Percentiles rank a stretch among this genome's conserved stretches.
Conservation (phyloP, 306 rosid genomes). For the Trifolium repens region DNA sequence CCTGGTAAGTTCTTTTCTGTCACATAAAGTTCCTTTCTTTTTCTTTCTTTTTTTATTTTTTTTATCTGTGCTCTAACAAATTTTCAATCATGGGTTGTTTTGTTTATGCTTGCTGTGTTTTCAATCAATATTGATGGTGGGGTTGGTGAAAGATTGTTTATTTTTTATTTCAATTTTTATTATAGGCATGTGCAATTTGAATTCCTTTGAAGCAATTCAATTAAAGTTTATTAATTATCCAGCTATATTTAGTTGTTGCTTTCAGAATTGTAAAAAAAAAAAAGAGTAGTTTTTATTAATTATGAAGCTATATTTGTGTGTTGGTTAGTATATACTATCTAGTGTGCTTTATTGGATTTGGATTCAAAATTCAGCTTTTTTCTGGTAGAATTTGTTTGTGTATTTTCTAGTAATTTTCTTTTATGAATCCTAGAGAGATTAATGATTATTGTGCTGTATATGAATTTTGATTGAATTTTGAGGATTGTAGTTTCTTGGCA, state of each 20-base stretch:
- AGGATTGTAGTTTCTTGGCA: conserved; percentile 13
- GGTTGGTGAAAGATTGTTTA: conserved; percentile 39
- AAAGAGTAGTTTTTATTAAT: conserved; percentile 23
- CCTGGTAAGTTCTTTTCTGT: conserved; percentile 52
- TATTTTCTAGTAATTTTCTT: conserved; percentile 21
- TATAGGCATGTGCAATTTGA: conserved; percentile 38
- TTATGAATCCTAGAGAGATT: conserved; percentile 19
- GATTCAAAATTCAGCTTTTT: conserved; percentile 13
- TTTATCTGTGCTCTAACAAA: conserved; percentile 31
- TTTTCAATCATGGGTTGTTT: conserved; percentile 17
- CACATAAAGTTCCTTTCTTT: conserved; percentile 30
- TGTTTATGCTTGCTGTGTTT: conserved; percentile 42
- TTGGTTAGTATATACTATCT: background rate
- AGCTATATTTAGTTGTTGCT: conserved; percentile 34
- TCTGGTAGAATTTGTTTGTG: conserved; percentile 5
- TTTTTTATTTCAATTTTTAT: background rate
- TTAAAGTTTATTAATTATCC: conserved; percentile 31
- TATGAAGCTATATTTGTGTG: background rate
- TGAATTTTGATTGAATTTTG: conserved; percentile 3
- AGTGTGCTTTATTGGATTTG: conserved; percentile 30
- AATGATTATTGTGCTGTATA: conserved; percentile 14
- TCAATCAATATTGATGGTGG: conserved; percentile 44
- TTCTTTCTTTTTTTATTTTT: conserved; percentile 17
- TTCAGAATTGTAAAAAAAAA: background rate
- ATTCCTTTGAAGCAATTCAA: conserved; percentile 45